Base-by-base conservation (phyloP, 352 stramenopile genomes). In the Blastocystis sp. region DNA sequence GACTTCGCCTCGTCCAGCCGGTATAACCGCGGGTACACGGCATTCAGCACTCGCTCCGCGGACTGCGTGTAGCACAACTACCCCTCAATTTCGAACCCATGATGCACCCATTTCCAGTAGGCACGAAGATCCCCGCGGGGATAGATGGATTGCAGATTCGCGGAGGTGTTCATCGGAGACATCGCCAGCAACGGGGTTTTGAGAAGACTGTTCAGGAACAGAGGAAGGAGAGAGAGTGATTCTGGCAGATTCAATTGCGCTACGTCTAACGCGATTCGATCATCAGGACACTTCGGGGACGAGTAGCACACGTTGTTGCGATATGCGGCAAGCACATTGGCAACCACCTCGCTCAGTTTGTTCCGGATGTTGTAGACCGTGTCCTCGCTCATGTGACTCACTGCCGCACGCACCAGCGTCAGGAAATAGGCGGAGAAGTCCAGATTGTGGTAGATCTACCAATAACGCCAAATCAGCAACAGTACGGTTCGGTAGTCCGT, bases 71-170 rank as follows among this genome's bases (percentile, higher is more conserved):
- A 81, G 23, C 38, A 38, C 11, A 81, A 41, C 71, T 81, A 64
- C 19, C 19, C 5, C 10, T 81, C 5, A 64, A n/a, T 43, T 7
- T 5, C 43, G n/a, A 2, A 1, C 5, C 1, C 14, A 53, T 1
- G 66, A 40, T 41, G 43, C 21, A 66, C 71, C 71, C 71, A 81
- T 81, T 81, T 81, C 21, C 48, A 45, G 43, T 64, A 81, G 48
- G 53, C 71, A 34, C 71, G 71, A 10, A 52, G 19, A 64, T 81
- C 71, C 5, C 2, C 71, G 19, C 71, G 71, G 43, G 71, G 71
- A 64, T 81, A 81, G 28, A 81, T 41, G 34, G 23, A 45, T 28
- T 81, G 48, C 7, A 81, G 48, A 14, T 59, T 53, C 3, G 48
- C 71, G 17, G 48, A 34, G n/a, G 40, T 64, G 56, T 81, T 81